Evolutionary conservation across 139 green algal genomes (phyloP).

Genomic region (Nannochloris sp.): DNA sequence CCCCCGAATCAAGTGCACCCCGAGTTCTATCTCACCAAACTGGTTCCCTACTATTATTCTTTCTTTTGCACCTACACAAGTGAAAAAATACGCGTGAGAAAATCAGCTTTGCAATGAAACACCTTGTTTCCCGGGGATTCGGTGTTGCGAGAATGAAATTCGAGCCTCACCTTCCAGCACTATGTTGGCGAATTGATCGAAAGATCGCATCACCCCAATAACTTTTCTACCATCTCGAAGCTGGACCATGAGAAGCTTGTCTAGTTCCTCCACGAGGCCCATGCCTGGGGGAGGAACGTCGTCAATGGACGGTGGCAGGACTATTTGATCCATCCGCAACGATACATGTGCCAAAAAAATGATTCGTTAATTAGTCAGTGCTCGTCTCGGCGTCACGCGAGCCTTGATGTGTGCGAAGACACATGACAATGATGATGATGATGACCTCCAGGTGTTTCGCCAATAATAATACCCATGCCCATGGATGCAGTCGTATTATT

Average conservation of each 20-base stretch:
- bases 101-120: not conserved
- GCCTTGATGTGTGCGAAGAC: too few relatives aligned
- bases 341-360: too few relatives aligned
- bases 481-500: too few relatives aligned
- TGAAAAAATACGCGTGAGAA: not conserved
- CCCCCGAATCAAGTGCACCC: constrained; percentile 44
- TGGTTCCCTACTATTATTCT: constrained; percentile 60
- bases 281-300: constrained; percentile 26
- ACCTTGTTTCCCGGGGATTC: not conserved
- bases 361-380: too few relatives aligned
- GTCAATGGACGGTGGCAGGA: constrained; percentile 23
- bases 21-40: constrained; percentile 48
- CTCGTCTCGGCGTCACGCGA: too few relatives aligned
- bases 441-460: too few relatives aligned
- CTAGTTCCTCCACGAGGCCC: constrained; percentile 41
- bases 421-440: too few relatives aligned
- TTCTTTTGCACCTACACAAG: constrained; percentile 35
- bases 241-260: constrained; percentile 59
- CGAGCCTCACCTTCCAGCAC: constrained; percentile 38
- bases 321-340: not conserved
- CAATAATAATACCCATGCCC: too few relatives aligned
- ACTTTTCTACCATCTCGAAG: constrained; percentile 65
- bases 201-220: constrained; percentile 58
- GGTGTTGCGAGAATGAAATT: not conserved
- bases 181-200: constrained; percentile 76